Evolutionary conservation across 1,284 basidiomycete genomes (phyloP), one percentile per base, ranked within the genome.

Genomic region (Tilletia setariae): DNA sequence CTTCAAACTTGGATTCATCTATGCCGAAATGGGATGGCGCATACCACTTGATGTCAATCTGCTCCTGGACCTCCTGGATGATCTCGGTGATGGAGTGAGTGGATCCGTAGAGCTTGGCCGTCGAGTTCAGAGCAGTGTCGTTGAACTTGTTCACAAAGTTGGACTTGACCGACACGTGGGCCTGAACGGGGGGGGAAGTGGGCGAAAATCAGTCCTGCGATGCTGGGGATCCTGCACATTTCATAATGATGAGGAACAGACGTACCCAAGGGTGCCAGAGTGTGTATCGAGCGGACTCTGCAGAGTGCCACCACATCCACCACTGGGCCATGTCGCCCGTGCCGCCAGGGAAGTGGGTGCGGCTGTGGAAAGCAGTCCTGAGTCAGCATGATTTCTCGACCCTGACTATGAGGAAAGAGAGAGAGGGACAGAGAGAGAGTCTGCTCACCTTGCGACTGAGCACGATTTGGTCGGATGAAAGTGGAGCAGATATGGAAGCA

Each of bases 301-400:
- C 66, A 4, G 47, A 59, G 23, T 68, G 67, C 67, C 67, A 68
- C 67, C 67, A 68, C 35, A 68, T 25, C 67, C 67, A 68, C 67
- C 67, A 68, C 28, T 28, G n/a, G 16, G 35, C 47, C 67, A 68
- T 68, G 15, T 65, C 67, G 1, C 19, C 53, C 15, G 67, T 68
- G 1, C 25, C 46, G 15, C 64, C 64, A 16, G 67, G 67, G 28
- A 59, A 68, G 25, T 68, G 51, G 1, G 67, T 66, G 42, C 64
- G 62, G 16, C 21, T 40, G 35, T 11, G 35, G 35, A 6, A 40
- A 11, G 15, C 32, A 35, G 32, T 8, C n/a, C 21, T 47, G 11
- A 6, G 35, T 40, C 35, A 40, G 35, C 35, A 40, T 40, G 35
- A 11, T 6, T 40, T n/a, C n/a, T n/a, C n/a, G n/a, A n/a, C n/a